Evolutionary conservation across 2,329 filamentous ascomycete species (phyloP).

Genomic region (Blastomyces gilchristii): DNA sequence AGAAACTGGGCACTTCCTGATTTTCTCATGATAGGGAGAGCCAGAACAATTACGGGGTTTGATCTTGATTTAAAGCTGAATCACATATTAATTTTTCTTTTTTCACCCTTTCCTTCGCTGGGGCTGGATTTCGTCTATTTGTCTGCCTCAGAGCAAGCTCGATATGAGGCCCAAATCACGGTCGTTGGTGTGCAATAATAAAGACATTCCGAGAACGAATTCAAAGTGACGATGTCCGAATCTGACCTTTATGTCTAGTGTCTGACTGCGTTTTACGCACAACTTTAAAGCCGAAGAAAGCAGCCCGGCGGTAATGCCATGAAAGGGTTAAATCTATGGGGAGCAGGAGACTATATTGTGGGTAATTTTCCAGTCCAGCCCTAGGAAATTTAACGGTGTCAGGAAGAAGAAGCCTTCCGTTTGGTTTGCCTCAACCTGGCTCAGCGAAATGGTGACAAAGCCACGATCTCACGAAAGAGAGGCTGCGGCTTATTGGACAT

Average conservation of each 20-base stretch:
- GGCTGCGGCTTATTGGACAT: constrained; percentile 1
- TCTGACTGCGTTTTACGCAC: background rate
- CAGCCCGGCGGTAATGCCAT: background rate
- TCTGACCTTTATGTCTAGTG: background rate
- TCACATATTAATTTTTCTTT: background rate
- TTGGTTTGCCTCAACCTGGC: background rate
- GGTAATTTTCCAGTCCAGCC: background rate
- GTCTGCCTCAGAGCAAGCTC: background rate
- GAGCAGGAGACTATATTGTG: background rate
- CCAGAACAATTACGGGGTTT: background rate
- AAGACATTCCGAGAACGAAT: background rate
- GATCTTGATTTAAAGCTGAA: background rate
- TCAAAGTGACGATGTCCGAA: background rate
- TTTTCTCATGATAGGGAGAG: background rate
- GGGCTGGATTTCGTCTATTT: background rate
- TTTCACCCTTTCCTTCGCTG: background rate
- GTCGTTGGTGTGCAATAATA: background rate
- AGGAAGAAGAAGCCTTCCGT: background rate
- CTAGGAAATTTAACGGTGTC: background rate
- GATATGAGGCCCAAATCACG: background rate
- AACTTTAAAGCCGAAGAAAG: background rate
- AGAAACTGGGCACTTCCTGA: background rate
- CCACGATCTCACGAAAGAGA: background rate
- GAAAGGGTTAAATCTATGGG: background rate
- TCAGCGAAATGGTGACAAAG: background rate